Evolutionary conservation across 345 rosid genomes (phyloP).

Genomic region (Luvunga scandens): DNA sequence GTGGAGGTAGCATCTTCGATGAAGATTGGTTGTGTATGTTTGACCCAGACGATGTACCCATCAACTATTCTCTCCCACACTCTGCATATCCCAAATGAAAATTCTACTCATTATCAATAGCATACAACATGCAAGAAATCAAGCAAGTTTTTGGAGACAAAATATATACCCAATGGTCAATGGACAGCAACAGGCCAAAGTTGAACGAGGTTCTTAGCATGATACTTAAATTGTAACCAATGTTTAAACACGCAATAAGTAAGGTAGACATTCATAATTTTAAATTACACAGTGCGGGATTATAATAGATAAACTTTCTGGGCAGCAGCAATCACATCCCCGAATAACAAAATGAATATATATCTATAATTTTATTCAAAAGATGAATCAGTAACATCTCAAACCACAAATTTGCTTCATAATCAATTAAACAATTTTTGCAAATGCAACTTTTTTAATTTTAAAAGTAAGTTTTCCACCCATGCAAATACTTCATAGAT

Average conservation of each 20-base stretch:
- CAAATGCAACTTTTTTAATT: background rate
- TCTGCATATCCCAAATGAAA: background rate
- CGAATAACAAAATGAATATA: background rate
- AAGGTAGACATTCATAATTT: background rate
- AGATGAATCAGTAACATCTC: background rate
- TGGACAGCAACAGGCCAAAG: background rate
- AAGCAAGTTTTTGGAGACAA: background rate
- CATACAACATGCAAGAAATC: background rate
- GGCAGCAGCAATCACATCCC: background rate
- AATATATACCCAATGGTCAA: background rate
- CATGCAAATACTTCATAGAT: background rate
- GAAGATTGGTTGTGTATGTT: conserved; percentile 62
- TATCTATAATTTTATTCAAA: background rate
- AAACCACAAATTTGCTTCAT: background rate
- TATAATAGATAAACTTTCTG: background rate
- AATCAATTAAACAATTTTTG: background rate
- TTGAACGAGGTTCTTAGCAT: background rate
- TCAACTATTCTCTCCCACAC: conserved; percentile 28
- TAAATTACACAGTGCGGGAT: background rate
- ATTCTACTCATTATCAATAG: background rate
- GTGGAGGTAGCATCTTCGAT: conserved; percentile 80
- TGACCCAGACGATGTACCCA: conserved; percentile 95
- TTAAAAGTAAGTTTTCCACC: background rate
- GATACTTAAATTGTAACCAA: background rate
- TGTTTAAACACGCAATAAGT: background rate